Conservation (phyloP, 2,329 filamentous ascomycete genomes). For the Monascus ruber region DNA sequence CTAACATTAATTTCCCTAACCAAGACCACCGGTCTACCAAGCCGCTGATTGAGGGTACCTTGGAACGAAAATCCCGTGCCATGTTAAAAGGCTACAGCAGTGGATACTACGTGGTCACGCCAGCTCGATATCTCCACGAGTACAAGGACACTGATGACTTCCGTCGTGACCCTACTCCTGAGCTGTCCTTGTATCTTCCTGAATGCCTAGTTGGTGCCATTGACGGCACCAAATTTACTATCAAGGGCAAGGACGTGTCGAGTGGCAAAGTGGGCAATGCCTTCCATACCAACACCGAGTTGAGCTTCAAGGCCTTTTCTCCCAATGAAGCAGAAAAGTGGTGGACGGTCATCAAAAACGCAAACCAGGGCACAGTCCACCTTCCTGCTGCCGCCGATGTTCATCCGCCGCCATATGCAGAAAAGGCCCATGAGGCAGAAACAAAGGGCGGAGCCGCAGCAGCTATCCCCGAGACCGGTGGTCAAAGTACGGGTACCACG, state of each 20-base stretch:
- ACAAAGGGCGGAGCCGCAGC: not conserved
- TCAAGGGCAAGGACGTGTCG: slow-evolving; percentile 89
- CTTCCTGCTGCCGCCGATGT: slow-evolving; percentile 3
- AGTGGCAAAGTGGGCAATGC: slow-evolving; percentile 67
- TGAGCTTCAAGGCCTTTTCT: slow-evolving; percentile 79
- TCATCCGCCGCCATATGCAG: not conserved
- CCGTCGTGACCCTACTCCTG: slow-evolving; percentile 50
- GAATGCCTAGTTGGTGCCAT: slow-evolving; percentile 68
- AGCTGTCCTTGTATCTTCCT: slow-evolving; percentile 82
- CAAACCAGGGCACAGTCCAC: slow-evolving; percentile 8
- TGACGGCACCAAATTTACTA: slow-evolving; percentile 73
- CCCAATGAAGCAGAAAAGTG: slow-evolving; percentile 71
- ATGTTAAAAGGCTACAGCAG: slow-evolving; percentile 67
- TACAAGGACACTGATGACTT: slow-evolving; percentile 84
- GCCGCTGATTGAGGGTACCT: slow-evolving; percentile 71
- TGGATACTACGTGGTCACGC: slow-evolving; percentile 82
- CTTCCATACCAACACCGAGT: slow-evolving; percentile 66
- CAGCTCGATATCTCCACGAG: slow-evolving; percentile 81
- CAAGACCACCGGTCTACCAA: slow-evolving; percentile 70
- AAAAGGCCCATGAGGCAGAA: not conserved
- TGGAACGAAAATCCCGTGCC: slow-evolving; percentile 85
- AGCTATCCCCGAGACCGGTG: not conserved
- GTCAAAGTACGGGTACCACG: not conserved
- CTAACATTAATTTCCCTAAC: slow-evolving; percentile 74
- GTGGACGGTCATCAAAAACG: slow-evolving; percentile 57